Conservation (phyloP, 73 alveolate genomes). For the Paramecium octaurelia region DNA sequence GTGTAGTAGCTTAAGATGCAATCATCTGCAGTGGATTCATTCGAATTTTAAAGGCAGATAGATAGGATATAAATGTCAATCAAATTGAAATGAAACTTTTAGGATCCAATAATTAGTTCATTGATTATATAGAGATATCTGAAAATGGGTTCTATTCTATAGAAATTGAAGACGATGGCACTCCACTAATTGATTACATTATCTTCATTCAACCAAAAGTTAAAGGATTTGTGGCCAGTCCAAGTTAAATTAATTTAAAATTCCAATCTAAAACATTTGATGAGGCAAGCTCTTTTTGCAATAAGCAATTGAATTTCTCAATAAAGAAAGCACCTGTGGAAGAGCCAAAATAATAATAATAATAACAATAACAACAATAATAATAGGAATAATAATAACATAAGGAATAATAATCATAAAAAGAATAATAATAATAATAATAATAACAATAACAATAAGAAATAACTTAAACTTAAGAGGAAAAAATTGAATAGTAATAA, state of each 20-base stretch:
- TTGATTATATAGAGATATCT: background rate
- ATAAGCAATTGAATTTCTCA: background rate
- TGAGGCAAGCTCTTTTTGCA: constrained; percentile 19
- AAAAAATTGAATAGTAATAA: background rate
- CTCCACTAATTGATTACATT: background rate
- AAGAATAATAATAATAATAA: background rate
- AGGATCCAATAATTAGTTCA: background rate
- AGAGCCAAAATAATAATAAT: background rate
- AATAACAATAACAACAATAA: background rate
- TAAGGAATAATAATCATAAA: background rate
- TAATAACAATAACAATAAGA: background rate
- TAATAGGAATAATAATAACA: background rate
- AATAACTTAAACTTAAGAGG: background rate
- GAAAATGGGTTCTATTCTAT: constrained; percentile 17
- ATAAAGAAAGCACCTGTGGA: background rate
- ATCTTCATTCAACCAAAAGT: background rate
- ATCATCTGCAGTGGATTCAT: constrained; percentile 14
- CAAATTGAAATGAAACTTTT: background rate
- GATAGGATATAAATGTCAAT: background rate
- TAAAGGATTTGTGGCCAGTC: background rate
- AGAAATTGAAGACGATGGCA: background rate
- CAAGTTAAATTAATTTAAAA: background rate
- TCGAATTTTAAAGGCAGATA: background rate
- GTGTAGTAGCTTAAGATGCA: background rate
- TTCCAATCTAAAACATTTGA: background rate